Evolutionary conservation across 176 grass and related monocot species (phyloP).

Genomic region (Musa acuminata): DNA sequence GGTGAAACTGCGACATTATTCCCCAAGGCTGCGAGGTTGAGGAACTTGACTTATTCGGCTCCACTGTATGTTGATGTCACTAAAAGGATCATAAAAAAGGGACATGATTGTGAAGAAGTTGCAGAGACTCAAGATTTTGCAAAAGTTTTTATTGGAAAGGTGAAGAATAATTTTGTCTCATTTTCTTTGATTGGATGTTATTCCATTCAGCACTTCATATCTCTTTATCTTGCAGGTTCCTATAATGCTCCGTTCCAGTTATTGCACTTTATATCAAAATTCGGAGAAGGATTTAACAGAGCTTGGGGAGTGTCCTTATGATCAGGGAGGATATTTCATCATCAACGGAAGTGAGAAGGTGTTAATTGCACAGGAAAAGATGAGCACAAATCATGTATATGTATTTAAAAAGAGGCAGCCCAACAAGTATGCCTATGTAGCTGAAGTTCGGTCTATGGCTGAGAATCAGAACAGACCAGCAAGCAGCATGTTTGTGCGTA

Average conservation of each 20-base stretch:
- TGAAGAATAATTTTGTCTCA: conserved; percentile 18
- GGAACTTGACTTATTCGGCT: conserved; percentile 91
- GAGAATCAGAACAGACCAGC: conserved; percentile 93
- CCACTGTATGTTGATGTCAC: conserved; percentile 91
- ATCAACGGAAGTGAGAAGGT: conserved; percentile 98
- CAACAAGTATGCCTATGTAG: conserved; percentile 91
- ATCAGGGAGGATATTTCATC: conserved; percentile 95
- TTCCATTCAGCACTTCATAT: neutral
- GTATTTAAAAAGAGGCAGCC: conserved; percentile 99
- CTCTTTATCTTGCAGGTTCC: conserved; percentile 42
- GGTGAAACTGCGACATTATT: conserved; percentile 92
- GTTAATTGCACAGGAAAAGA: conserved; percentile 97
- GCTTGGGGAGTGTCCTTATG: conserved; percentile 92
- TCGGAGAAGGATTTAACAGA: conserved; percentile 95
- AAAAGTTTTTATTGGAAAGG: conserved; percentile 98
- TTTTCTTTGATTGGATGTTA: conserved; percentile 7
- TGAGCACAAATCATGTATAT: conserved; percentile 99
- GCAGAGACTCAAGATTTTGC: conserved; percentile 80
- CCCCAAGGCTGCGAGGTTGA: conserved; percentile 85
- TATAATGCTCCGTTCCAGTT: conserved; percentile 93
- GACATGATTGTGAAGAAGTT: conserved; percentile 97
- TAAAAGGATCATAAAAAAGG: conserved; percentile 88
- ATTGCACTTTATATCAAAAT: conserved; percentile 81
- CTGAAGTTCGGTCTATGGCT: conserved; percentile 88
- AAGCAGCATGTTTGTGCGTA: conserved; percentile 95